Evolutionary conservation across 805 yeast genomes (phyloP).

Genomic region (Saturnispora ahearnii): DNA sequence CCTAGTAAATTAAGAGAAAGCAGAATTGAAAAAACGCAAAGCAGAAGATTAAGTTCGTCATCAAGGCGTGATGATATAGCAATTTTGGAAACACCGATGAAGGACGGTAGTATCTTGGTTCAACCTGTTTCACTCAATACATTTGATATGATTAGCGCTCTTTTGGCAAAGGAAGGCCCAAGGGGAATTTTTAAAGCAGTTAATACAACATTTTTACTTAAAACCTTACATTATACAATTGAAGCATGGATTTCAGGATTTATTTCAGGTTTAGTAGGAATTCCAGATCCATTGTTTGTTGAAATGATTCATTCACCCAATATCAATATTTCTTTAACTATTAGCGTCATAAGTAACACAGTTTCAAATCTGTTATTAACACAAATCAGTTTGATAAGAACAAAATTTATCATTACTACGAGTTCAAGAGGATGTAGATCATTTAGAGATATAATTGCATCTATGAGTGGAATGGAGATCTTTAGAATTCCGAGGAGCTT

Average conservation of each 20-base stretch:
- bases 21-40: conserved; percentile 23
- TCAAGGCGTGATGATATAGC: neutral
- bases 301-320: conserved; percentile 76
- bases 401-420: conserved; percentile 60
- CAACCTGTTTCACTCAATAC: conserved; percentile 55
- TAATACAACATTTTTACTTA: conserved; percentile 71
- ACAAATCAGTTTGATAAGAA: conserved; percentile 75
- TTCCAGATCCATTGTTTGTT: conserved; percentile 84
- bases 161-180: conserved; percentile 61
- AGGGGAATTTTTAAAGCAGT: conserved; percentile 65
- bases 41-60: conserved; percentile 11
- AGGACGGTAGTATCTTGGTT: conserved; percentile 19
- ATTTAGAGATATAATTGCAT: conserved; percentile 56
- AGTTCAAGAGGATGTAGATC: conserved; percentile 44
- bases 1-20: conserved; percentile 21
- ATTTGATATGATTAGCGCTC: conserved; percentile 54
- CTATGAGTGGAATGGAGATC: conserved; percentile 33
- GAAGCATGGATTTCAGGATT: conserved; percentile 92
- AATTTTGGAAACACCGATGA: neutral
- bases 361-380: conserved; percentile 63
- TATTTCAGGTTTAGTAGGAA: conserved; percentile 65
- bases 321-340: conserved; percentile 55
- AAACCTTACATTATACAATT: conserved; percentile 62
- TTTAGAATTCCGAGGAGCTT: conserved; percentile 49
- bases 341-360: conserved; percentile 64